phyloP scores from a whole-genome alignment of 148 eudicot genomes.

The Fagopyrum tataricum region DNA sequence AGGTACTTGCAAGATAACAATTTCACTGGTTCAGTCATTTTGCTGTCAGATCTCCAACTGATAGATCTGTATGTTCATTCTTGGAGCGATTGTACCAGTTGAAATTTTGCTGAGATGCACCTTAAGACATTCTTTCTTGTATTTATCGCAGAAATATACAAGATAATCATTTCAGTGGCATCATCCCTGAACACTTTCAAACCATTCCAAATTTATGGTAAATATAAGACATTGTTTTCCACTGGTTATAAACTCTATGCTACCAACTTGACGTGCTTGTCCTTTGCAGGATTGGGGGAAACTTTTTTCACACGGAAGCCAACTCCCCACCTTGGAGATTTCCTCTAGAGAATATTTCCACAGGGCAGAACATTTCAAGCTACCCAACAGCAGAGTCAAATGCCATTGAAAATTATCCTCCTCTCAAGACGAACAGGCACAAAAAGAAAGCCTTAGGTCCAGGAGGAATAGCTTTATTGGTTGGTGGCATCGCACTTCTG shows the following conservation, averaged over 20 bases:
- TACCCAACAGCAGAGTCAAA: constrained; percentile 73
- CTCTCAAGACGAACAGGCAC: constrained; percentile 22
- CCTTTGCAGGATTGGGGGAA: constrained; percentile 67
- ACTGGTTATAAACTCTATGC: neutral
- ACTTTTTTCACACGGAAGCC: constrained; percentile 38
- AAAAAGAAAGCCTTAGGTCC: constrained; percentile 37
- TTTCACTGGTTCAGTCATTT: constrained; percentile 82
- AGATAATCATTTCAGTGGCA: constrained; percentile 85
- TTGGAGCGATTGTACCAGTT: constrained; percentile 12
- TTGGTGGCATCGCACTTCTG: constrained; percentile 46
- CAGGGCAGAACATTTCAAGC: constrained; percentile 38
- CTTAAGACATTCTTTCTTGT: constrained; percentile 2
- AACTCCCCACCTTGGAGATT: constrained; percentile 66
- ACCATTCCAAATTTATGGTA: constrained; percentile 67
- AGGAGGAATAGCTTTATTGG: constrained; percentile 40
- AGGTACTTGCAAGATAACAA: constrained; percentile 73
- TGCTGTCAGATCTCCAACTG: constrained; percentile 62
- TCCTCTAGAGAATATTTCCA: constrained; percentile 46
- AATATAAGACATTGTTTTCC: constrained; percentile 13
- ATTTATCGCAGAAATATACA: constrained; percentile 61
- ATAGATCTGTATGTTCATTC: constrained; percentile 52
- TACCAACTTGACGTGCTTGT: neutral
- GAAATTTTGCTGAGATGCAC: constrained; percentile 10
- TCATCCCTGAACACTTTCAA: constrained; percentile 72
- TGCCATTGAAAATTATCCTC: constrained; percentile 54